A percentile compares a stretch with the other conserved stretches of the same genome.
Evolutionary conservation across 163 green algal species (phyloP).

Genomic region (Trebouxiophyceae sp.): DNA sequence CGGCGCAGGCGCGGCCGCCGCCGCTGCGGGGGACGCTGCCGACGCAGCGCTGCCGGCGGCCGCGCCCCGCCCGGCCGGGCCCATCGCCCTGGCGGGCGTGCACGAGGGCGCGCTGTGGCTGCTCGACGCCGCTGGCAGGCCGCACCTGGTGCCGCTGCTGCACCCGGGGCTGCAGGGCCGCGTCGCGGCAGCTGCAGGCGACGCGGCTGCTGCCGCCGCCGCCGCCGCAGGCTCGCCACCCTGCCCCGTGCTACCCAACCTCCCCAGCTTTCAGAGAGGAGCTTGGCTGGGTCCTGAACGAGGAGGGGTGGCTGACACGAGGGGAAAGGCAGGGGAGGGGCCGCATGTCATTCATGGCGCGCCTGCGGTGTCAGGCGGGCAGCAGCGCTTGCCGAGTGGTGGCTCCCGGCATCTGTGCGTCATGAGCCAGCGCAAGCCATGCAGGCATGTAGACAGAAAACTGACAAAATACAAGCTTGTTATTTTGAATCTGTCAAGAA

Average conservation of each 20-base stretch:
- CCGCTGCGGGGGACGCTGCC: slow-evolving; percentile 10
- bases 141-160: slow-evolving; percentile 48
- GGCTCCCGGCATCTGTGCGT: too few species aligned
- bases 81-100: slow-evolving; percentile 42
- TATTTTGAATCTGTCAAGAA: too few species aligned
- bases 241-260: background rate
- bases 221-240: background rate
- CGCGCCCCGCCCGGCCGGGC: slow-evolving; percentile 30
- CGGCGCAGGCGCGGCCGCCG: slow-evolving; percentile 4
- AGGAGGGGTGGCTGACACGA: too few species aligned
- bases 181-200: slow-evolving; percentile 46
- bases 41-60: slow-evolving; percentile 43
- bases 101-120: slow-evolving; percentile 53
- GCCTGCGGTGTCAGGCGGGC: background rate
- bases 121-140: slow-evolving; percentile 29
- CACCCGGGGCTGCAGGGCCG: slow-evolving; percentile 51
- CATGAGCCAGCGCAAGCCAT: too few species aligned
- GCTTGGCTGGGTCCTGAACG: too few species aligned
- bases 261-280: too few species aligned
- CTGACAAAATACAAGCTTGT: too few species aligned
- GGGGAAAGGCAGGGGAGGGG: too few species aligned
- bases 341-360: too few species aligned
- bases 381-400: background rate
- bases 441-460: too few species aligned
- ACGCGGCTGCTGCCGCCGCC: slow-evolving; percentile 23